phyloP scores from a whole-genome alignment of 73 alveolate species.

The Urostyla sp. region DNA sequence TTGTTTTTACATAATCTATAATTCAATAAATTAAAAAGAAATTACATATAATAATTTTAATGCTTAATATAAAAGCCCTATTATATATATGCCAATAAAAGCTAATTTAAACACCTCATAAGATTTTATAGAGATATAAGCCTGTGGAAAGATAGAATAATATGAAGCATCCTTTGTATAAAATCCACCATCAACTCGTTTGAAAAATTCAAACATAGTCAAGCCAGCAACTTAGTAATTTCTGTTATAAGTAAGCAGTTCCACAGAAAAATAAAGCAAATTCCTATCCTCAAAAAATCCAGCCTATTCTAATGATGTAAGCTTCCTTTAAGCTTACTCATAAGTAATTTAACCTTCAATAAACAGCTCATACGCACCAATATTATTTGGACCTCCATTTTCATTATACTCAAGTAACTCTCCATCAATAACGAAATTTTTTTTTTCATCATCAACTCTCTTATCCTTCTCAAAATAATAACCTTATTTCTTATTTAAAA shows the following conservation, averaged over 20 bases:
- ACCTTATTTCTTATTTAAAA: not conserved
- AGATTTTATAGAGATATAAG: not conserved
- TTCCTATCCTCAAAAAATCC: conserved; percentile 21
- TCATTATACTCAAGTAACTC: not conserved
- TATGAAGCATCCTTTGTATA: not conserved
- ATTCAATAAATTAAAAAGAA: no score
- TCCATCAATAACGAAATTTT: not conserved
- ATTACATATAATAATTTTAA: conserved; percentile 10
- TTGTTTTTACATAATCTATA: conserved; percentile 11
- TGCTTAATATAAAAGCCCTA: conserved; percentile 23
- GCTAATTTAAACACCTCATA: conserved; percentile 7
- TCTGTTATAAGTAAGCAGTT: conserved; percentile 18
- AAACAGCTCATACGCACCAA: conserved; percentile 32
- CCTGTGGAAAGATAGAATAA: conserved; percentile 26
- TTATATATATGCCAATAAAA: conserved; percentile 11
- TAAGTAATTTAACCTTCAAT: conserved; percentile 11
- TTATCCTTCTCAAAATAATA: not conserved
- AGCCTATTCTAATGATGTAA: not conserved
- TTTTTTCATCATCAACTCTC: not conserved
- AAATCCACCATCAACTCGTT: conserved; percentile 15
- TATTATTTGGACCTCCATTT: not conserved
- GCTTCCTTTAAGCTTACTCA: not conserved
- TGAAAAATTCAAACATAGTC: not conserved
- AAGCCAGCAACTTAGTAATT: conserved; percentile 30
- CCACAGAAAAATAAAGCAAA: conserved; percentile 11